phyloP scores from a whole-genome alignment of 2,329 filamentous ascomycete genomes.

The Epichloe scottii region DNA sequence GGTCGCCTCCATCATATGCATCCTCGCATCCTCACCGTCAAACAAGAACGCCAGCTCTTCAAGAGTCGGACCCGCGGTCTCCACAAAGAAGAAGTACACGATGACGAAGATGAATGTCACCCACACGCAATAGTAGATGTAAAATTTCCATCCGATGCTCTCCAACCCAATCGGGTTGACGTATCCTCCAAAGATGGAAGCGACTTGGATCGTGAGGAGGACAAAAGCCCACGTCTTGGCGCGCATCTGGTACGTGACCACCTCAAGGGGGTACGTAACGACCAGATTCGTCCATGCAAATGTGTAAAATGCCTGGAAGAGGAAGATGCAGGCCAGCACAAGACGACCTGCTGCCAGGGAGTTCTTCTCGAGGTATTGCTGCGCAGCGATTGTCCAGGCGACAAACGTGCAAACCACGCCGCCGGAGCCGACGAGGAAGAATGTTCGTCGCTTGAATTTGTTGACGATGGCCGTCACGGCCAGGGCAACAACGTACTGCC shows the following conservation, averaged over 20 bases:
- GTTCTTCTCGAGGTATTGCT: conserved; percentile 22
- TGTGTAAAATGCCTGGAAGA: conserved; percentile 29
- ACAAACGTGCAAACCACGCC: conserved; percentile 27
- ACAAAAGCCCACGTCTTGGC: conserved; percentile 30
- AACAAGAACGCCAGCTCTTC: conserved; percentile 23
- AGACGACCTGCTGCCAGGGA: conserved; percentile 20
- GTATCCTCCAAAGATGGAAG: conserved; percentile 25
- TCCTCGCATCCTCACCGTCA: conserved; percentile 15
- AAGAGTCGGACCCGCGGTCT: conserved; percentile 24
- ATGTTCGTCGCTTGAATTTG: conserved; percentile 23
- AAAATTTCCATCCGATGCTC: conserved; percentile 27
- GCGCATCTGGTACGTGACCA: conserved; percentile 29
- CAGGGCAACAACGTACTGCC: conserved; percentile 29
- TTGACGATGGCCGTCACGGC: conserved; percentile 24
- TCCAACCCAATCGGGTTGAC: conserved; percentile 27
- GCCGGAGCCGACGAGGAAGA: conserved; percentile 26
- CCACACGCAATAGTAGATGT: conserved; percentile 29
- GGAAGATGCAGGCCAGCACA: conserved; percentile 29
- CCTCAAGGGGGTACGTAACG: conserved; percentile 30
- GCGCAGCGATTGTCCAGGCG: conserved; percentile 26
- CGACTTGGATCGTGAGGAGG: conserved; percentile 25
- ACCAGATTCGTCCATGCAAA: conserved; percentile 31
- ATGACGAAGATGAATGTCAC: conserved; percentile 23
- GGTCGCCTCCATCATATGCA: conserved; percentile 13
- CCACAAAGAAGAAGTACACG: conserved; percentile 28